Conservation (phyloP, 78 protist genomes). For the Mastigamoeba balamuthi region DNA sequence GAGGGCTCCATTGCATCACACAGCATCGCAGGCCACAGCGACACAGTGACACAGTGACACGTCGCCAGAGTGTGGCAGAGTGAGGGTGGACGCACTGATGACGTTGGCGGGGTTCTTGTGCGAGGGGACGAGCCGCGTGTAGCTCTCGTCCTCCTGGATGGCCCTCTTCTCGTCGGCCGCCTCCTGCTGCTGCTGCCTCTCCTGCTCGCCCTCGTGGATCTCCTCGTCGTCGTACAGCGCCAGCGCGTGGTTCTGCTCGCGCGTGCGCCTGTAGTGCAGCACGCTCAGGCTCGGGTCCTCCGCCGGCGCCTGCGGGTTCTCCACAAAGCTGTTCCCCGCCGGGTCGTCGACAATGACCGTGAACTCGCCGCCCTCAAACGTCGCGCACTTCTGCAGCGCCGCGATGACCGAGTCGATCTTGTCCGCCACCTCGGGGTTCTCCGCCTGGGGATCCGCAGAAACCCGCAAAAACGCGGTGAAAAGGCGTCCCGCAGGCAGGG, state of each 20-base stretch:
- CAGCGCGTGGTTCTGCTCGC: conserved; percentile 29
- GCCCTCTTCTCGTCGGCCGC: neutral
- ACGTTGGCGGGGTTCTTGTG: too few species aligned
- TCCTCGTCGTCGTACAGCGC: conserved; percentile 19
- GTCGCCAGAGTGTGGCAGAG: too few species aligned
- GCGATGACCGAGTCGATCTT: conserved; percentile 29
- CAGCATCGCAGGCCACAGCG: too few species aligned
- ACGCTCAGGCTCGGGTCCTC: neutral
- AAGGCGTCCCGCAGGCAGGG: too few species aligned
- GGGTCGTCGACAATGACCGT: conserved; percentile 72
- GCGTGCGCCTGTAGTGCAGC: conserved; percentile 23
- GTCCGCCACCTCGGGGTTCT: conserved; percentile 34
- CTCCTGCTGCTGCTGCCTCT: neutral
- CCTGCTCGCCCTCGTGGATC: too few species aligned
- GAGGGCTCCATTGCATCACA: too few species aligned
- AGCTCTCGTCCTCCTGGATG: neutral
- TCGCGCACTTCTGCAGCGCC: conserved; percentile 4
- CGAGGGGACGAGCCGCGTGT: neutral
- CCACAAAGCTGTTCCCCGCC: conserved; percentile 71
- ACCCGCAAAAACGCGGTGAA: too few species aligned
- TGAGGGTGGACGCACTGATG: too few species aligned
- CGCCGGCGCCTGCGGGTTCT: conserved; percentile 28
- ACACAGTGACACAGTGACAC: too few species aligned
- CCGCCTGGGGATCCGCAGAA: neutral
- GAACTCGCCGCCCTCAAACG: conserved; percentile 26